phyloP scores from a whole-genome alignment of 192 early-diverging fungal genomes.

The Mortierella alpina region DNA sequence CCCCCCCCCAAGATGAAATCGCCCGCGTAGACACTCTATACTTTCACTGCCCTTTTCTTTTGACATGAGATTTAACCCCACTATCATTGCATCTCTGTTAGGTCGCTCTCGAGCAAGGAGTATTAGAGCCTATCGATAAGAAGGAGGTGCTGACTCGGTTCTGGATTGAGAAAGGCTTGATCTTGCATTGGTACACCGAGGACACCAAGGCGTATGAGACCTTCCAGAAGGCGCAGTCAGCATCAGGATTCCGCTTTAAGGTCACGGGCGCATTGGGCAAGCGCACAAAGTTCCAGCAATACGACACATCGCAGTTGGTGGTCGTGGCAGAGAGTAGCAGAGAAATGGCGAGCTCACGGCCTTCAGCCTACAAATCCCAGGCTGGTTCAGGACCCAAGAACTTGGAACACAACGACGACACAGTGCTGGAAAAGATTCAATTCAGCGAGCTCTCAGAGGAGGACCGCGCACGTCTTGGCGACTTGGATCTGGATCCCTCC shows the following conservation, averaged over 20 bases:
- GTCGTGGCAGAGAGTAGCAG: conserved; percentile 84
- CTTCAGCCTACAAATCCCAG: conserved; percentile 23
- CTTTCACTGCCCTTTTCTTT: conserved; percentile 5
- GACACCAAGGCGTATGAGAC: conserved; percentile 71
- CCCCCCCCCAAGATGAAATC: neutral
- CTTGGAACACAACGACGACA: conserved; percentile 92
- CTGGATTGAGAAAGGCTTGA: conserved; percentile 83
- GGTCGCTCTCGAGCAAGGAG: conserved; percentile 22
- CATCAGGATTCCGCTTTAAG: conserved; percentile 85
- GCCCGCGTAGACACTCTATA: neutral
- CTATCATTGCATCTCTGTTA: conserved; percentile 11
- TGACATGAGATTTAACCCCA: neutral
- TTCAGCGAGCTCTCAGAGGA: conserved; percentile 66
- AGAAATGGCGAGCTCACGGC: conserved; percentile 48
- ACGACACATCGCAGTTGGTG: conserved; percentile 91
- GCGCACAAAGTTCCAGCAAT: conserved; percentile 93
- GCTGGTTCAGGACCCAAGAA: conserved; percentile 69
- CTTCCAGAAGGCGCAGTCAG: conserved; percentile 80
- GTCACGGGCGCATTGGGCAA: conserved; percentile 91
- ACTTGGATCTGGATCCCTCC: conserved; percentile 52
- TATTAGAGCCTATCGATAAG: conserved; percentile 43
- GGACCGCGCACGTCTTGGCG: conserved; percentile 50
- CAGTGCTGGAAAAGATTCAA: conserved; percentile 84
- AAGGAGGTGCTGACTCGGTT: conserved; percentile 69
- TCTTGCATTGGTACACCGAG: conserved; percentile 81